Evolutionary conservation across 805 yeast species (phyloP).

Genomic region (Candida loeiensis): DNA sequence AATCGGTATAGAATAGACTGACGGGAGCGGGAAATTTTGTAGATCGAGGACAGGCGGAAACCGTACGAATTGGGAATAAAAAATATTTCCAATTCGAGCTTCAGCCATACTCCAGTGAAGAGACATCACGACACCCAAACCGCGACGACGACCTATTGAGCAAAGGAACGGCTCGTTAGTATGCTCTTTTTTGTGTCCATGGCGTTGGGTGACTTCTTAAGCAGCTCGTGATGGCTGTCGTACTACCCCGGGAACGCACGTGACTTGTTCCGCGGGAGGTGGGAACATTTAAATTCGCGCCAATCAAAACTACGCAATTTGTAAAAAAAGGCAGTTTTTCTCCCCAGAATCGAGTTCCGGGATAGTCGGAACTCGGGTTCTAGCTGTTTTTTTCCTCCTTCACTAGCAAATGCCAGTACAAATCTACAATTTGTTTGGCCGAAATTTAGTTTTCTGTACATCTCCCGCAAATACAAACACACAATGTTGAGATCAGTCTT

Average conservation of each 20-base stretch:
- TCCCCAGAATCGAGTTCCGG: conserved; percentile 11
- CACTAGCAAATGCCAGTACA: neutral
- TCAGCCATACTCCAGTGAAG: no score
- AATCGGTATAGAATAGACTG: no score
- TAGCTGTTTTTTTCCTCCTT: neutral
- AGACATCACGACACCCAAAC: no score
- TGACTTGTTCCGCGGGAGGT: conserved; percentile 2
- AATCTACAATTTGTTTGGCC: neutral
- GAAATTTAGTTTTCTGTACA: conserved; percentile 4
- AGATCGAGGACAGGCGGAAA: no score
- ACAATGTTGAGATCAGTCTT: conserved; percentile 20
- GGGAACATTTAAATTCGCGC: conserved; percentile 2
- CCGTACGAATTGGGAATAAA: no score
- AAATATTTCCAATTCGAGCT: no score
- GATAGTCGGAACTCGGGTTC: conserved; percentile 1
- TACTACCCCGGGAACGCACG: neutral
- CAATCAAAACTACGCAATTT: conserved; percentile 11
- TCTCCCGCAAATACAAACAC: conserved; percentile 2
- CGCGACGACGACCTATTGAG: no score
- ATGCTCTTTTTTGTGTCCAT: no score
- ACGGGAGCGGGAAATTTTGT: no score
- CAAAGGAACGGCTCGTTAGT: no score
- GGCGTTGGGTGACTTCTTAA: no score
- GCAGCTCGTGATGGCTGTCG: no score
- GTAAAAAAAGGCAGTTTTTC: conserved; percentile 7